Conservation (phyloP, 768 basidiomycete species). For the Grammothele lineata region DNA sequence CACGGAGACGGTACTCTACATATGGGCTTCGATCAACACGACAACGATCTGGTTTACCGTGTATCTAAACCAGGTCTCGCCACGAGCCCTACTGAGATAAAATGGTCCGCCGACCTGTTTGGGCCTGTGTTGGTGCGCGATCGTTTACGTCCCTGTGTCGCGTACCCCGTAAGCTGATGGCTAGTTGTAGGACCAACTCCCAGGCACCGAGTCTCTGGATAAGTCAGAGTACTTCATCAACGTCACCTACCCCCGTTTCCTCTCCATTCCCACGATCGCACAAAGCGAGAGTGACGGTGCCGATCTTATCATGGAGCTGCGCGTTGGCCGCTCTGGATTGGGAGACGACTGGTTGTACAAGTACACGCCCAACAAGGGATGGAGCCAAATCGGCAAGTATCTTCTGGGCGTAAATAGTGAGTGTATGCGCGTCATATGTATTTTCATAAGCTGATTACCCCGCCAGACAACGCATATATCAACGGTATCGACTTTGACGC, state of each 20-base stretch:
- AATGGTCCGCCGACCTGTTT: constrained; percentile 27
- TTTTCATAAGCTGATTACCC: background rate
- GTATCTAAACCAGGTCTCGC: constrained; percentile 28
- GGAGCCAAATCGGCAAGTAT: constrained; percentile 30
- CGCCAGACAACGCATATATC: constrained; percentile 34
- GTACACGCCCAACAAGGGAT: constrained; percentile 27
- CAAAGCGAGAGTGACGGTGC: constrained; percentile 5
- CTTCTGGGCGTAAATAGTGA: constrained; percentile 34
- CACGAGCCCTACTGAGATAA: constrained; percentile 20
- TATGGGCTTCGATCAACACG: constrained; percentile 34
- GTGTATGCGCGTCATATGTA: background rate
- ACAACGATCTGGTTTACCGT: constrained; percentile 32
- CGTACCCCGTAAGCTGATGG: background rate
- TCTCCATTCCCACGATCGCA: constrained; percentile 12
- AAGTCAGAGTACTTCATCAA: constrained; percentile 30
- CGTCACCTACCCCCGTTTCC: constrained; percentile 34
- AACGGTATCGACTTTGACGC: constrained; percentile 34
- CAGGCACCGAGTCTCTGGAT: constrained; percentile 29
- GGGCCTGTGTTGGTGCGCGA: constrained; percentile 22
- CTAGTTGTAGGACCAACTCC: constrained; percentile 27
- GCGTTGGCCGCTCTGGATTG: constrained; percentile 32
- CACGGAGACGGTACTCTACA: constrained; percentile 33
- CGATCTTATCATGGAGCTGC: constrained; percentile 31
- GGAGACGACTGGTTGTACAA: constrained; percentile 36
- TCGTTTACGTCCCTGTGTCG: background rate